Percentiles rank a stretch among this genome's conserved stretches.
These are phyloP conservation scores for Lenwebbia sp. DNA, from an alignment of 345 rosid genomes.

Conservation along the genomic window DNA sequence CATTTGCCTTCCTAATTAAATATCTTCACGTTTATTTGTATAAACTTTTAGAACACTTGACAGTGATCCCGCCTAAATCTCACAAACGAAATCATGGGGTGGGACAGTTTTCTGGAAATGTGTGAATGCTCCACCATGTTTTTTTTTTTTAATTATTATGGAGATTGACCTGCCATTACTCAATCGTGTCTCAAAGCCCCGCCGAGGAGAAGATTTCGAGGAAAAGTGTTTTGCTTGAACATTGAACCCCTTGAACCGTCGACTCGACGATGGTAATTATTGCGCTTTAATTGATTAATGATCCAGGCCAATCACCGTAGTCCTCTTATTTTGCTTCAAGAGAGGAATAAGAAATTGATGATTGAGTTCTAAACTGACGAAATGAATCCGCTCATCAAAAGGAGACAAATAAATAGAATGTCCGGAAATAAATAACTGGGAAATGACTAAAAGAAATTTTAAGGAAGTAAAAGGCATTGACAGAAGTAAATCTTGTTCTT, in stretches of 20 bases:
- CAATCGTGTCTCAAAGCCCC: not conserved
- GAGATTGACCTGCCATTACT: not conserved
- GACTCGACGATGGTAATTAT: not conserved
- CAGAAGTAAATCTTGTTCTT: not conserved
- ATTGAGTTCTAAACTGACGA: not conserved
- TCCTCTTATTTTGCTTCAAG: not conserved
- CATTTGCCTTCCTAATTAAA: too few species aligned
- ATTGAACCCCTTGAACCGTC: not conserved
- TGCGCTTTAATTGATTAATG: not conserved
- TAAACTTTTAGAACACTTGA: too few species aligned
- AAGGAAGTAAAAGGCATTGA: not conserved
- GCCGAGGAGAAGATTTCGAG: not conserved
- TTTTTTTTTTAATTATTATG: not conserved
- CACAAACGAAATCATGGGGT: not conserved
- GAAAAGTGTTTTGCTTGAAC: not conserved
- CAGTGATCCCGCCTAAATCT: too few species aligned
- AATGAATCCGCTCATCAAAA: not conserved
- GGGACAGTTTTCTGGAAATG: not conserved
- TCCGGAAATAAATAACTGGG: not conserved
- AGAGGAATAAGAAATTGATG: too few species aligned
- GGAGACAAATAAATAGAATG: not conserved
- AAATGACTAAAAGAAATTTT: not conserved
- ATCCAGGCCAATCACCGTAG: not conserved
- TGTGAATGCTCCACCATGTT: not conserved
- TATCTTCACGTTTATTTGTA: too few species aligned